Evolutionary conservation across 768 basidiomycete genomes (phyloP).

Genomic region (Serendipita vermifera): DNA sequence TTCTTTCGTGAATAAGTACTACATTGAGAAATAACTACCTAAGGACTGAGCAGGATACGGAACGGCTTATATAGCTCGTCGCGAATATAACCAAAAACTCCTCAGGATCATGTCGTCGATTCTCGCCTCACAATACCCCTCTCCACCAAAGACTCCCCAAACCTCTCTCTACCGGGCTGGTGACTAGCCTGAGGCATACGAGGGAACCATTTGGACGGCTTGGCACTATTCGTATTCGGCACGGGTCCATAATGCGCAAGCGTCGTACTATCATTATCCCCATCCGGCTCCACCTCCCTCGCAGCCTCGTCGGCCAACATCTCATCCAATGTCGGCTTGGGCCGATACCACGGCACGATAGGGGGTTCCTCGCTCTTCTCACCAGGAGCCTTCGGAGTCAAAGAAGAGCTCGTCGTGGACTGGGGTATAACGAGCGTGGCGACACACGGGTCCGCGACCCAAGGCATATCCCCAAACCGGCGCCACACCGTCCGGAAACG

Average conservation of each 20-base stretch:
- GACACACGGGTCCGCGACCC: constrained; percentile 1
- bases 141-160: constrained; percentile 4
- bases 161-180: not conserved
- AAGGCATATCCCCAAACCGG: not conserved
- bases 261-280: not conserved
- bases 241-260: not conserved
- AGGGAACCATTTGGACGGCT: not conserved
- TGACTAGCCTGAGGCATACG: not conserved
- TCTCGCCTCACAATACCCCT: too few relatives aligned
- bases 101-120: too few relatives aligned
- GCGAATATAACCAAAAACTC: not conserved
- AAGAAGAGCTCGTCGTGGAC: not conserved
- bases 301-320: not conserved
- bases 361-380: not conserved
- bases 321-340: constrained; percentile 2
- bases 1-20: not conserved
- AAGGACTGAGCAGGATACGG: not conserved
- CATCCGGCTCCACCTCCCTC: not conserved
- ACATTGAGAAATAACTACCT: too few relatives aligned
- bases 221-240: not conserved
- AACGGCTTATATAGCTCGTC: not conserved
- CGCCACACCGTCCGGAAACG: not conserved
- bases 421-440: constrained; percentile 7
- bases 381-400: not conserved
- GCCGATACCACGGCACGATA: not conserved